Percentiles rank a stretch among this genome's conserved stretches.
phyloP scores from a whole-genome alignment of 1,284 basidiomycete species.

The Paramarasmius palmivorus region DNA sequence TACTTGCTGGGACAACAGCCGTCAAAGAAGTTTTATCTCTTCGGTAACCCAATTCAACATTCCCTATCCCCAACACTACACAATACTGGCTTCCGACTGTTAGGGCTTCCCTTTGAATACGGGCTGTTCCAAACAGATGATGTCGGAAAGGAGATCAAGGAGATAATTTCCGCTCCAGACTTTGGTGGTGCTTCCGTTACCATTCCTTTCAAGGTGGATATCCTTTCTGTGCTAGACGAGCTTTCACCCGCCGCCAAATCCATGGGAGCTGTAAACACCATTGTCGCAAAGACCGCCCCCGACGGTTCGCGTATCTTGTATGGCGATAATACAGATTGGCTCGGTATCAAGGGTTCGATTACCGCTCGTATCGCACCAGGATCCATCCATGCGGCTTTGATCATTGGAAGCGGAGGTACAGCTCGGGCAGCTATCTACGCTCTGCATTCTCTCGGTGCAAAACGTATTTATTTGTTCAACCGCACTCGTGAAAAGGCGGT shows the following conservation, averaged over 20 bases:
- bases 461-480: slow-evolving; percentile 83
- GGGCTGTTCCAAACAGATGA: slow-evolving; percentile 73
- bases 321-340: slow-evolving; percentile 95
- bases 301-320: slow-evolving; percentile 44
- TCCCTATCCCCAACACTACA: slow-evolving; percentile 94
- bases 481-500: slow-evolving; percentile 76
- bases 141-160: slow-evolving; percentile 68
- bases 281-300: slow-evolving; percentile 53
- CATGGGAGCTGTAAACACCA: slow-evolving; percentile 93
- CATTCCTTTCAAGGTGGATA: slow-evolving; percentile 89
- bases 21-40: slow-evolving; percentile 76
- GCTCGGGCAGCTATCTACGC: slow-evolving; percentile 92
- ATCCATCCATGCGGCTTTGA: slow-evolving; percentile 57
- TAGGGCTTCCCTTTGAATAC: slow-evolving; percentile 87
- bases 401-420: slow-evolving; percentile 93
- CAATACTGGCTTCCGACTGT: slow-evolving; percentile 81
- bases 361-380: slow-evolving; percentile 36
- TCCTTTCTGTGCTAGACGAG: slow-evolving; percentile 78
- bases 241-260: slow-evolving; percentile 78
- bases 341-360: slow-evolving; percentile 74
- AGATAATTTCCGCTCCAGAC: slow-evolving; percentile 61
- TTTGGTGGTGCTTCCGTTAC: slow-evolving; percentile 98
- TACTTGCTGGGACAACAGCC: slow-evolving; percentile 81
- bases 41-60: slow-evolving; percentile 87
- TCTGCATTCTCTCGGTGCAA: slow-evolving; percentile 67